Percentiles rank a stretch among this genome's conserved stretches.
Conservation (phyloP, 1,139 yeast species). For the Arxiozyma telluris region DNA sequence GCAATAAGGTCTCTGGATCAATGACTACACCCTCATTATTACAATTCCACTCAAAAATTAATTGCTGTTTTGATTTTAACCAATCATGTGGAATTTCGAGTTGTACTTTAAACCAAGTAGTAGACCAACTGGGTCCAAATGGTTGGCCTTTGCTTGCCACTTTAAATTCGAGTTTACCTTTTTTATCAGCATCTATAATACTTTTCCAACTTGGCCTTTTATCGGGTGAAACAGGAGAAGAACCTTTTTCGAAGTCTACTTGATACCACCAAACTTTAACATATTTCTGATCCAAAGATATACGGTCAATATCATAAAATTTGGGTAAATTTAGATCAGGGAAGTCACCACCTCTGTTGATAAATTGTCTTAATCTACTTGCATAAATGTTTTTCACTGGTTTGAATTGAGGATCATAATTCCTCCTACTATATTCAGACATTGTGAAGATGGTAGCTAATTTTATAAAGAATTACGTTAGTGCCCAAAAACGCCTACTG, state of each 20-base stretch:
- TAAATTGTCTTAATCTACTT: constrained; percentile 72
- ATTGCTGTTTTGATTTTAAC: constrained; percentile 37
- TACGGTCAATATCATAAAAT: constrained; percentile 58
- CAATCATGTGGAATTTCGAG: constrained; percentile 56
- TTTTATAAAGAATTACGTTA: background rate
- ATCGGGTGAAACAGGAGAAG: constrained; percentile 29
- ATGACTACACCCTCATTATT: constrained; percentile 80
- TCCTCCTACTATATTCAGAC: constrained; percentile 28
- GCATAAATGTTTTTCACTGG: constrained; percentile 76
- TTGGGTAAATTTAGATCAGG: constrained; percentile 65
- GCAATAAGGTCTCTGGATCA: constrained; percentile 44
- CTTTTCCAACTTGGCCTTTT: constrained; percentile 69
- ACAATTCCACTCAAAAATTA: constrained; percentile 79
- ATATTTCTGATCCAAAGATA: constrained; percentile 24
- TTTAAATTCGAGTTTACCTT: constrained; percentile 34
- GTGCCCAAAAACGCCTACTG: background rate
- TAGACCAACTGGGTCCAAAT: constrained; percentile 96
- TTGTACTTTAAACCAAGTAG: constrained; percentile 81
- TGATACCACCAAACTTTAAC: constrained; percentile 29
- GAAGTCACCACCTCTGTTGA: constrained; percentile 64
- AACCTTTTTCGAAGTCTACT: constrained; percentile 27
- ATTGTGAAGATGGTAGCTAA: background rate
- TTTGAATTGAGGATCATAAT: constrained; percentile 67
- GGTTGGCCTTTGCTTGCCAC: constrained; percentile 57
- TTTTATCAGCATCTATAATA: constrained; percentile 38